phyloP scores from a whole-genome alignment of 345 rosid species.

The Populus alba region DNA sequence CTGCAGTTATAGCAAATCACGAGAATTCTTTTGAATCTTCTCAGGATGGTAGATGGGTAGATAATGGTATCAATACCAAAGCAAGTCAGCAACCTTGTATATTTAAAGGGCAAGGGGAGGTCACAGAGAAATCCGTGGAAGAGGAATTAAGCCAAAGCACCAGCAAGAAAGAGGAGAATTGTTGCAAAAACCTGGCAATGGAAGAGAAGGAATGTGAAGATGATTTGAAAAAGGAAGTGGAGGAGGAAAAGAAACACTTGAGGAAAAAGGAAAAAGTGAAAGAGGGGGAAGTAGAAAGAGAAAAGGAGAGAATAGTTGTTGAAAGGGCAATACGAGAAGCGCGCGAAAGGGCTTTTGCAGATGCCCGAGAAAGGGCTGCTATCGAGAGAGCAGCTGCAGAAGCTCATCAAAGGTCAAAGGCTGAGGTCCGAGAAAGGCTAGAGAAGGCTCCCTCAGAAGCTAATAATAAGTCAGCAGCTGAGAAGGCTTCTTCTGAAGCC shows the following conservation, averaged over 20 bases:
- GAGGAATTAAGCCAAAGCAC: slow-evolving; percentile 25
- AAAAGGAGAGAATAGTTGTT: slow-evolving; percentile 73
- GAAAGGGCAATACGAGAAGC: slow-evolving; percentile 95
- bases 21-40: slow-evolving; percentile 21
- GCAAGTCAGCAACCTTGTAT: slow-evolving; percentile 29
- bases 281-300: slow-evolving; percentile 53
- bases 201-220: slow-evolving; percentile 44
- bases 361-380: slow-evolving; percentile 76
- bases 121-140: slow-evolving; percentile 20
- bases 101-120: slow-evolving; percentile 34
- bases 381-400: slow-evolving; percentile 63
- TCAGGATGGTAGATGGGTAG: slow-evolving; percentile 32
- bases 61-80: slow-evolving; percentile 23
- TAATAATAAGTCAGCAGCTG: slow-evolving; percentile 39
- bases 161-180: slow-evolving; percentile 37
- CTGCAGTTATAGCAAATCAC: slow-evolving; percentile 20
- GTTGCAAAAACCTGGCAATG: slow-evolving; percentile 31
- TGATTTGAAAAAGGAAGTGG: slow-evolving; percentile 38
- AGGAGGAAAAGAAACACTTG: slow-evolving; percentile 31
- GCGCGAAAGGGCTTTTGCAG: slow-evolving; percentile 89
- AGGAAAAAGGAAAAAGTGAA: slow-evolving; percentile 51
- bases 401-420: slow-evolving; percentile 51
- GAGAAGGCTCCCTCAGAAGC: slow-evolving; percentile 51
- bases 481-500: slow-evolving; percentile 57
- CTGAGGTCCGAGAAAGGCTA: slow-evolving; percentile 52